Evolutionary conservation across 352 stramenopile species (phyloP).

Genomic region (Aphanomyces astaci): DNA sequence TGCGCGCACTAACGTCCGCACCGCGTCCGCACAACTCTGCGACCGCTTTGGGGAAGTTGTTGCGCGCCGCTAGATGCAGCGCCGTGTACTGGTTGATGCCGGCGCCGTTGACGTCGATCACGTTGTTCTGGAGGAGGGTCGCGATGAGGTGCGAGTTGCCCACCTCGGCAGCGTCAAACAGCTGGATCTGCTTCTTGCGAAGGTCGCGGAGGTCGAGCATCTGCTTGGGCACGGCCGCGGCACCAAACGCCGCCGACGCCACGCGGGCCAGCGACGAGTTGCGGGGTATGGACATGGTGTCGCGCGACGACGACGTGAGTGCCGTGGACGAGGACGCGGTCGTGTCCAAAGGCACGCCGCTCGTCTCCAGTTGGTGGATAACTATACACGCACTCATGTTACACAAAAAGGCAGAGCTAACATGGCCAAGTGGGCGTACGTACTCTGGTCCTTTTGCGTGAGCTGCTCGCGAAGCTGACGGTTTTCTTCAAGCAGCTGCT

Average conservation of each 20-base stretch:
- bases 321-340: conserved; percentile 25
- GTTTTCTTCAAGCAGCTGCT: conserved; percentile 80
- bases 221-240: conserved; percentile 51
- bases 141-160: conserved; percentile 77
- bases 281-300: background rate
- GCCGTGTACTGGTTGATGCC: conserved; percentile 81
- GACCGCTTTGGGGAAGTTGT: conserved; percentile 68
- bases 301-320: conserved; percentile 24
- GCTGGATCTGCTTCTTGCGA: conserved; percentile 85
- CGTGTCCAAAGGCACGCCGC: conserved; percentile 32
- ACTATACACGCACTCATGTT: too few species aligned
- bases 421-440: too few species aligned
- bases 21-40: conserved; percentile 63
- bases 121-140: conserved; percentile 70
- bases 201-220: conserved; percentile 78
- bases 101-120: conserved; percentile 80
- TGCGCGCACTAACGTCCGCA: conserved; percentile 54
- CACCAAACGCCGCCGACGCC: conserved; percentile 32
- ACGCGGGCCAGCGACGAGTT: conserved; percentile 4
- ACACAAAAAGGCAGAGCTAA: too few species aligned
- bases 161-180: conserved; percentile 78
- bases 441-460: conserved; percentile 62
- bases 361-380: conserved; percentile 76
- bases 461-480: conserved; percentile 64
- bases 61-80: conserved; percentile 62